Conservation (phyloP, 768 basidiomycete species). For the Hydnomerulius pinastri region DNA sequence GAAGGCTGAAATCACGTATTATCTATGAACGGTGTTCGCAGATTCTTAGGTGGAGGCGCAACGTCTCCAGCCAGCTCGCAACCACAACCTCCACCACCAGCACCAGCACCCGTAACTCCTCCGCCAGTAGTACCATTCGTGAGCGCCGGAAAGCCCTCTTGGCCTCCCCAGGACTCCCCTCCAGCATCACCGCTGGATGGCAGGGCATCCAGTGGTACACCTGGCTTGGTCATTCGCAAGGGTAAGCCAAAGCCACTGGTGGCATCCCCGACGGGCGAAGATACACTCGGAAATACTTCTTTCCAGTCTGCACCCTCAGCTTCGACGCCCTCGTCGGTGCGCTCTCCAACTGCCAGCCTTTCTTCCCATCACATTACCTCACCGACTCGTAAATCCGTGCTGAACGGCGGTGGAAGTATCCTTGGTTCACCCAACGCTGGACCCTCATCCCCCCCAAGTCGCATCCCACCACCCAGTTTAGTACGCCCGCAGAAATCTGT, state of each 20-base stretch:
- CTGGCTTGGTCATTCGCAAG: slow-evolving; percentile 53
- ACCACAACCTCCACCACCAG: slow-evolving; percentile 21
- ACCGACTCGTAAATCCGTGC: slow-evolving; percentile 17
- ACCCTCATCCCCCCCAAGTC: slow-evolving; percentile 45
- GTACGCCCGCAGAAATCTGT: slow-evolving; percentile 39
- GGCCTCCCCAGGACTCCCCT: slow-evolving; percentile 47
- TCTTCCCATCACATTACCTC: slow-evolving; percentile 25
- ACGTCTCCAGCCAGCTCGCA: slow-evolving; percentile 33
- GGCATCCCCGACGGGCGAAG: slow-evolving; percentile 24
- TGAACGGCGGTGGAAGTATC: slow-evolving; percentile 12
- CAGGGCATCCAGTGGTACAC: slow-evolving; percentile 22
- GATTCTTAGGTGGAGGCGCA: slow-evolving; percentile 54
- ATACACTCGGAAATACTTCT: slow-evolving; percentile 27
- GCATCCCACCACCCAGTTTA: slow-evolving; percentile 29
- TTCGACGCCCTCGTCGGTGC: slow-evolving; percentile 18
- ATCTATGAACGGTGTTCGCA: slow-evolving; percentile 72
- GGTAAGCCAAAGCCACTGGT: slow-evolving; percentile 40
- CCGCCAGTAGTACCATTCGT: slow-evolving; percentile 27
- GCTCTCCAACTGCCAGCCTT: slow-evolving; percentile 27
- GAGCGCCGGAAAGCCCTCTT: slow-evolving; percentile 39
- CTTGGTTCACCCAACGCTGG: slow-evolving; percentile 37
- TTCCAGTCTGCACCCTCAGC: slow-evolving; percentile 26
- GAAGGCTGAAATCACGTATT: background rate
- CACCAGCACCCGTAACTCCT: slow-evolving; percentile 17
- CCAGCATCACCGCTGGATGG: slow-evolving; percentile 29